phyloP scores from a whole-genome alignment of 257 asterid species.

The Forsythia suspensa region DNA sequence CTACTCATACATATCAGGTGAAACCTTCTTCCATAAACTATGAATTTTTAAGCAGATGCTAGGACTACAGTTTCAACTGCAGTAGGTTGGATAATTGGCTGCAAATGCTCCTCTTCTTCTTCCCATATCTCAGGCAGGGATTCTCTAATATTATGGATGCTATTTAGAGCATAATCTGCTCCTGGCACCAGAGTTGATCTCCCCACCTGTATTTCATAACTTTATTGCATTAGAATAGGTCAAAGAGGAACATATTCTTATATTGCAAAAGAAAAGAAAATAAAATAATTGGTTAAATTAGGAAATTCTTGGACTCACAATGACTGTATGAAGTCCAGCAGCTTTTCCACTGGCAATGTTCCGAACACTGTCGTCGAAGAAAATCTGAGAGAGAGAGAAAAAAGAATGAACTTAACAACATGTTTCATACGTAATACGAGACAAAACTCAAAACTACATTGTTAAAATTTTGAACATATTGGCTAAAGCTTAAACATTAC shows the following conservation, averaged over 20 bases:
- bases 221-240: not conserved
- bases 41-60: conserved; percentile 28
- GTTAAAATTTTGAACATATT: not conserved
- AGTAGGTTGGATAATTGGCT: conserved; percentile 48
- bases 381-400: conserved; percentile 44
- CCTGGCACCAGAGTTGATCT: conserved; percentile 64
- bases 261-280: too few relatives aligned
- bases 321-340: conserved; percentile 77
- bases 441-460: not conserved
- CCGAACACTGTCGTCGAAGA: conserved; percentile 82
- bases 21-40: conserved; percentile 18
- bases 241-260: not conserved
- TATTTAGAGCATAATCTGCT: conserved; percentile 77
- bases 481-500: too few relatives aligned
- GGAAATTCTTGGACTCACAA: conserved; percentile 49
- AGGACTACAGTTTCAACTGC: conserved; percentile 55
- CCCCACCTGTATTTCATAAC: conserved; percentile 62
- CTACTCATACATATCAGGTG: conserved; percentile 17
- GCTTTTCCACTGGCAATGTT: conserved; percentile 74
- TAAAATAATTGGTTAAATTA: not conserved
- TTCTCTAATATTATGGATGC: conserved; percentile 84
- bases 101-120: conserved; percentile 52
- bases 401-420: not conserved
- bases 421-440: not conserved
- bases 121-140: conserved; percentile 91